A percentile compares a stretch with the other conserved stretches of the same genome.
phyloP scores from a whole-genome alignment of 768 basidiomycete species.

The Phylloporus sp. region DNA sequence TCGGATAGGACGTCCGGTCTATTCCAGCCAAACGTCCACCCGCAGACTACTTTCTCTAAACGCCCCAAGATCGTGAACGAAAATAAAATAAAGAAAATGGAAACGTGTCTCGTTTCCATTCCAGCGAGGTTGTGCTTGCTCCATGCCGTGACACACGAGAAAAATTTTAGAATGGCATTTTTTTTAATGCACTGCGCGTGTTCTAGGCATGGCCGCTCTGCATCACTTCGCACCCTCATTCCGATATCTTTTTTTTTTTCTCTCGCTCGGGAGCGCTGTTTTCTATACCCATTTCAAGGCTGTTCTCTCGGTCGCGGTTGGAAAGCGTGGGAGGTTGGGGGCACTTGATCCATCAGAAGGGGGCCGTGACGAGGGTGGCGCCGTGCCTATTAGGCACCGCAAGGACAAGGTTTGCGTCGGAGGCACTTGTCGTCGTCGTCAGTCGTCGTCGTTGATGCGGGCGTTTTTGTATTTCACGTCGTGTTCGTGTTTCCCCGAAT shows the following conservation, averaged over 20 bases:
- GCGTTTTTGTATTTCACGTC: not conserved
- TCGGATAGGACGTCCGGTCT: slow-evolving; percentile 65
- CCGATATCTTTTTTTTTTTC: no score
- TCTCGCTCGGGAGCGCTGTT: slow-evolving; percentile 21
- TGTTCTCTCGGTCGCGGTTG: slow-evolving; percentile 8
- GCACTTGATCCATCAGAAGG: slow-evolving; percentile 17
- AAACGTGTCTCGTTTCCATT: slow-evolving; percentile 15
- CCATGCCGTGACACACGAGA: slow-evolving; percentile 19
- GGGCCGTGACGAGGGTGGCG: slow-evolving; percentile 2
- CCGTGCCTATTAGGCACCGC: slow-evolving; percentile 26
- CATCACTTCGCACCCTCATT: slow-evolving; percentile 19
- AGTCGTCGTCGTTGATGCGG: no score
- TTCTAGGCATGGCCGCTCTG: slow-evolving; percentile 25
- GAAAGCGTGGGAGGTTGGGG: slow-evolving; percentile 19
- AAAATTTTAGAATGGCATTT: slow-evolving; percentile 8
- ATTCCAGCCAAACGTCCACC: slow-evolving; percentile 81
- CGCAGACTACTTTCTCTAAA: slow-evolving; percentile 78
- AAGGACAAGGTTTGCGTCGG: slow-evolving; percentile 28
- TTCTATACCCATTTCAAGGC: slow-evolving; percentile 6
- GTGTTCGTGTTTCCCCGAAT: slow-evolving; percentile 1
- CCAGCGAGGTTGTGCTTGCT: slow-evolving; percentile 4
- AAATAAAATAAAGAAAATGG: no score
- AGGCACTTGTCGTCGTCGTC: not conserved
- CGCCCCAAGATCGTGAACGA: not conserved
- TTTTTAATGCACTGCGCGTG: slow-evolving; percentile 24